A percentile compares a stretch with the other conserved stretches of the same genome.
Conservation (phyloP, 179 eudicot species). For the Camellia oleifera region DNA sequence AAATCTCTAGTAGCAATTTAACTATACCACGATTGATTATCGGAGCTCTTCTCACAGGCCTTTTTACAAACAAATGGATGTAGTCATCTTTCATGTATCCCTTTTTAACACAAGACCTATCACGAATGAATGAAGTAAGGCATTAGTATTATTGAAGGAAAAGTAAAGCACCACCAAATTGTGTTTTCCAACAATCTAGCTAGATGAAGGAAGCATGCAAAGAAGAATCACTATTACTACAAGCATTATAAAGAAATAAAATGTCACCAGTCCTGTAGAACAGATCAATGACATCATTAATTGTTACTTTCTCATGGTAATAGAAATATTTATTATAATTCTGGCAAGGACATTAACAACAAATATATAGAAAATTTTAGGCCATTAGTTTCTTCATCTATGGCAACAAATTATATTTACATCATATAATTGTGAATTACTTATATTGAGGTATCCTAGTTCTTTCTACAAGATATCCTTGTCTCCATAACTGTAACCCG, state of each 20-base stretch:
- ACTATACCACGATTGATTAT: conserved; percentile 89
- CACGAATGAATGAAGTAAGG: conserved; percentile 3
- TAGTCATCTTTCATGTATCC: conserved; percentile 97
- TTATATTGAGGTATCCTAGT: too few species aligned
- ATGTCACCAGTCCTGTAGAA: neutral
- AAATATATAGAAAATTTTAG: neutral
- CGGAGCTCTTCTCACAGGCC: conserved; percentile 92
- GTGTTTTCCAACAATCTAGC: neutral
- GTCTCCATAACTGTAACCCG: too few species aligned
- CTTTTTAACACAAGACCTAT: conserved; percentile 90
- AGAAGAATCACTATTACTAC: neutral
- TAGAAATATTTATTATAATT: neutral
- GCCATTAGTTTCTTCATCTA: neutral
- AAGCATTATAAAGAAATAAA: neutral
- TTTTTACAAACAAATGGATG: conserved; percentile 80
- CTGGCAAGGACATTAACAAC: neutral
- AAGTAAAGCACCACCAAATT: neutral
- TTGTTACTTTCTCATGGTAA: neutral
- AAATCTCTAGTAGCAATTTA: conserved; percentile 14
- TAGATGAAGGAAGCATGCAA: neutral
- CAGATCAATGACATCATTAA: conserved; percentile 4
- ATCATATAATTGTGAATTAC: neutral
- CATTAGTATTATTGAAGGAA: neutral
- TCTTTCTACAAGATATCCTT: too few species aligned
- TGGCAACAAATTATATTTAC: neutral